Percentiles rank a stretch among this genome's conserved stretches.
These are phyloP conservation scores for Zymoseptoria crescenta DNA, from an alignment of 2,329 filamentous ascomycete genomes.

Conservation along the genomic window DNA sequence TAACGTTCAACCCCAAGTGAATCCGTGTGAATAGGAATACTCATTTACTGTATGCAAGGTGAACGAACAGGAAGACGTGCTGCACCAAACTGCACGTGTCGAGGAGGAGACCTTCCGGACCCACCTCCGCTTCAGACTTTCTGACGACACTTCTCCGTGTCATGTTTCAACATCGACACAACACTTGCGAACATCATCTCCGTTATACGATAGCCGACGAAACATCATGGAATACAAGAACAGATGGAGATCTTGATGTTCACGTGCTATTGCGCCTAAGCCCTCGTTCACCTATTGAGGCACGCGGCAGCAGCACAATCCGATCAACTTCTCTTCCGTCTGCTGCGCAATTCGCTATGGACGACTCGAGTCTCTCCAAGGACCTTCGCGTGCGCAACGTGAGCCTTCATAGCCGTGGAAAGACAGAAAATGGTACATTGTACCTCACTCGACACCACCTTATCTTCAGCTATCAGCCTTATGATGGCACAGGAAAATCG, in stretches of 20 bases:
- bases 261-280: background rate
- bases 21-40: no score
- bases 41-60: background rate
- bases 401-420: slow-evolving; percentile 50
- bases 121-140: background rate
- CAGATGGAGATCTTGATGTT: background rate
- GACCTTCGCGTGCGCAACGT: slow-evolving; percentile 49
- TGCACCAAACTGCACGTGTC: no score
- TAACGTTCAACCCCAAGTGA: no score
- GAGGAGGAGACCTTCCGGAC: background rate
- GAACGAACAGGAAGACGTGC: background rate
- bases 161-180: background rate
- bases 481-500: slow-evolving; percentile 8
- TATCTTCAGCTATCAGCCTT: slow-evolving; percentile 53
- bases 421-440: slow-evolving; percentile 51
- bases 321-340: background rate
- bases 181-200: background rate
- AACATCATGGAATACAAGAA: background rate
- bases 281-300: background rate
- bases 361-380: background rate
- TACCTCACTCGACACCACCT: slow-evolving; percentile 57
- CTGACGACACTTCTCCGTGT: background rate
- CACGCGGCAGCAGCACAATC: background rate
- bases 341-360: background rate
- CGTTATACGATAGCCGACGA: background rate